These are phyloP conservation scores for Penicillium waksmanii DNA, from an alignment of 495 filamentous ascomycete genomes.

Conservation along the genomic window DNA sequence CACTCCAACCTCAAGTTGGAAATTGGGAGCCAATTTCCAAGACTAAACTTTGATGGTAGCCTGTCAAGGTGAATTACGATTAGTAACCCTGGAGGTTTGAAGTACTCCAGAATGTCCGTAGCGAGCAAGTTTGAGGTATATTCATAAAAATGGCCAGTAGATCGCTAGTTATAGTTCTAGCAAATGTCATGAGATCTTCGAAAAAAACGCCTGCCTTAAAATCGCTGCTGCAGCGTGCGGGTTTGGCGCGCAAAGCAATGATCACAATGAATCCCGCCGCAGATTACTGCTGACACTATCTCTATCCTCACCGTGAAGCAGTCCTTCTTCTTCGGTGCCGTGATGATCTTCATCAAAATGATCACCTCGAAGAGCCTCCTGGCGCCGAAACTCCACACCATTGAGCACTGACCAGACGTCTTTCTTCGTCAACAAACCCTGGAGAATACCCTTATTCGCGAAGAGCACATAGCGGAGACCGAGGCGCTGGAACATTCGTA, in stretches of 20 bases:
- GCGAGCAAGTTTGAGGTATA: too few species aligned
- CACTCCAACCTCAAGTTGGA: too few species aligned
- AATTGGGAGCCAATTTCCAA: too few species aligned
- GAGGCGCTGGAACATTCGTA: conserved; percentile 90
- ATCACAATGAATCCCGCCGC: conserved; percentile 35
- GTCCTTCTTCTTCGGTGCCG: conserved; percentile 53
- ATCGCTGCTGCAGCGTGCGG: not conserved
- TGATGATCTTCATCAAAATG: conserved; percentile 42
- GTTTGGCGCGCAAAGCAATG: not conserved
- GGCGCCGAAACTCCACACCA: conserved; percentile 66
- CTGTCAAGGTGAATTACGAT: too few species aligned
- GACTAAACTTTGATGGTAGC: too few species aligned
- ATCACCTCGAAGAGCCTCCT: conserved; percentile 36
- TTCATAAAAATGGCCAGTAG: not conserved
- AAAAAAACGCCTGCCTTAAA: conserved; percentile 10
- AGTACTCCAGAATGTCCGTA: too few species aligned
- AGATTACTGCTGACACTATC: conserved; percentile 43
- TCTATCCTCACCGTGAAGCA: conserved; percentile 50
- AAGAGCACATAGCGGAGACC: conserved; percentile 92
- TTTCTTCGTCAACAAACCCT: conserved; percentile 94
- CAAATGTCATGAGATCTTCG: conserved; percentile 2
- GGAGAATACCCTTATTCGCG: conserved; percentile 74
- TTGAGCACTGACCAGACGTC: conserved; percentile 96
- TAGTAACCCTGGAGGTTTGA: too few species aligned
- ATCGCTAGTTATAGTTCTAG: conserved; percentile 4